Evolutionary conservation across 345 rosid species (phyloP).

Genomic region (Populus simonii): DNA sequence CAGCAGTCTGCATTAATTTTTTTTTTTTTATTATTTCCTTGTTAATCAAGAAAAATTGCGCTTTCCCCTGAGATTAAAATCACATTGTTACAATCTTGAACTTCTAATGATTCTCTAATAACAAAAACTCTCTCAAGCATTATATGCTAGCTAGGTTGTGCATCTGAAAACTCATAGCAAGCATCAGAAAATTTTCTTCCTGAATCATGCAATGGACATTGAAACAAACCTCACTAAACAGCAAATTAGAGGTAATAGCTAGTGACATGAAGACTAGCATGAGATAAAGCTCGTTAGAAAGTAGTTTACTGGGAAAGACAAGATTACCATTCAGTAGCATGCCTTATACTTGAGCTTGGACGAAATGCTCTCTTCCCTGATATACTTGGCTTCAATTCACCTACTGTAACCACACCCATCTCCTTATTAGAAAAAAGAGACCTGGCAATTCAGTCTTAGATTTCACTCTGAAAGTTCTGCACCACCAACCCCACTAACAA

Average conservation of each 20-base stretch:
- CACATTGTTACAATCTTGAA: not conserved
- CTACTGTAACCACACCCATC: constrained; percentile 81
- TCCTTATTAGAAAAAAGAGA: constrained; percentile 11
- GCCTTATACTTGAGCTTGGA: constrained; percentile 82
- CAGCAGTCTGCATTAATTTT: not conserved
- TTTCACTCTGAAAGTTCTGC: constrained; percentile 16
- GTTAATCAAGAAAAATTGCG: not conserved
- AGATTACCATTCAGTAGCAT: constrained; percentile 91
- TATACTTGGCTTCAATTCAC: constrained; percentile 72
- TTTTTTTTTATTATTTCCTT: not conserved
- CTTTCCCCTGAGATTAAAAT: not conserved
- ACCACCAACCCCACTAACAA: constrained; percentile 14
- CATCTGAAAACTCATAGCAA: not conserved
- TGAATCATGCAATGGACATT: not conserved
- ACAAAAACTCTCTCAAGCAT: not conserved
- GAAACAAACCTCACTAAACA: not conserved
- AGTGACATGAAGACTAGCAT: not conserved
- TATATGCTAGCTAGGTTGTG: not conserved
- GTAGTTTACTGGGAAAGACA: constrained; percentile 1
- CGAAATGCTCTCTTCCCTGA: constrained; percentile 91
- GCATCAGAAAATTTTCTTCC: not conserved
- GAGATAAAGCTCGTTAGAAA: not conserved
- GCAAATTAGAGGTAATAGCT: not conserved
- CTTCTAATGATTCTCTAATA: not conserved
- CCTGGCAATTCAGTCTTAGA: constrained; percentile 6